Evolutionary conservation across 2,329 filamentous ascomycete genomes (phyloP).

Genomic region (Aureobasidium sp.): DNA sequence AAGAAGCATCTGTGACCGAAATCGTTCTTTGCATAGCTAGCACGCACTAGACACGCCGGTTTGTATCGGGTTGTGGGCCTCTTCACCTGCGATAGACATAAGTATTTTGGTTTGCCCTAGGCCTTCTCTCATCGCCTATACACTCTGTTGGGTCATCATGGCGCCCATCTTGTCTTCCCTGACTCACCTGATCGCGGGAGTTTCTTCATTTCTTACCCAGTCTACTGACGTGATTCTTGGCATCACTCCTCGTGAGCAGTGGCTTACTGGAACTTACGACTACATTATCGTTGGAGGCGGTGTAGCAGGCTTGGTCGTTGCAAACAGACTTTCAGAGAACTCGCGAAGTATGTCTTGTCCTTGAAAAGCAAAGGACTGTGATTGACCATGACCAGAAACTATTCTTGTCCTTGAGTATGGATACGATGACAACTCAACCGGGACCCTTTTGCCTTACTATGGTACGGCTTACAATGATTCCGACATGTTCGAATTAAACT

Average conservation of each 20-base stretch:
- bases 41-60: not conserved
- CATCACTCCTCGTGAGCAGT: not conserved
- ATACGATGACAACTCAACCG: constrained; percentile 15
- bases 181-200: not conserved
- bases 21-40: not conserved
- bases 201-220: not conserved
- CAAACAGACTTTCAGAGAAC: constrained; percentile 28
- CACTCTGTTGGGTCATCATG: constrained; percentile 1
- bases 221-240: not conserved
- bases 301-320: constrained; percentile 32
- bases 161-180: constrained; percentile 1
- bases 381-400: constrained; percentile 14
- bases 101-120: not conserved
- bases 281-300: constrained; percentile 36
- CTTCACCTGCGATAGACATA: not conserved
- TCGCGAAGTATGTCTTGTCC: constrained; percentile 17
- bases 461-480: constrained; percentile 14
- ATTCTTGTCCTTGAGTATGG: constrained; percentile 19
- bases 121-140: not conserved
- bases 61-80: not conserved
- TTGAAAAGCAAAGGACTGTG: not conserved
- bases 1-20: not conserved
- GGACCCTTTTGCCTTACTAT: constrained; percentile 15
- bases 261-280: constrained; percentile 24
- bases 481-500: constrained; percentile 14